phyloP scores from a whole-genome alignment of 148 eudicot genomes.

The Rhododendron simsii region DNA sequence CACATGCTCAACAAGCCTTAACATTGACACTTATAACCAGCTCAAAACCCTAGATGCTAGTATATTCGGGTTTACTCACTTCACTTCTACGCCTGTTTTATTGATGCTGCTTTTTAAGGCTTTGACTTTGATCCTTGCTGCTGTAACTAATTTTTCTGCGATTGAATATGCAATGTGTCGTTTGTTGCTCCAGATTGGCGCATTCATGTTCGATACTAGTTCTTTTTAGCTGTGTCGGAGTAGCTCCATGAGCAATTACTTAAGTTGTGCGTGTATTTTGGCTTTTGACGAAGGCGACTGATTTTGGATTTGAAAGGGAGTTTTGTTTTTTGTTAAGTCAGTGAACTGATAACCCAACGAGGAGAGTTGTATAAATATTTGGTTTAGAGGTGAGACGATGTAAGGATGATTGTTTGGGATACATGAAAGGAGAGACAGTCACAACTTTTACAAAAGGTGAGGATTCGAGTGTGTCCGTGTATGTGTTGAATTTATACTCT shows the following conservation, averaged over 20 bases:
- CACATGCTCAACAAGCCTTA: not conserved
- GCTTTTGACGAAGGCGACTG: not conserved
- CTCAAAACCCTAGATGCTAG: conserved; percentile 8
- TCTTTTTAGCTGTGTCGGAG: not conserved
- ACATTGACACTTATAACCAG: not conserved
- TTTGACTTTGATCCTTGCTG: not conserved
- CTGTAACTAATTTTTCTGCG: not conserved
- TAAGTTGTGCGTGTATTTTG: not conserved
- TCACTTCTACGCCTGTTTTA: not conserved
- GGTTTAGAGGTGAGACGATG: not conserved
- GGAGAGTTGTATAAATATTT: not conserved
- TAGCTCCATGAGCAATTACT: not conserved
- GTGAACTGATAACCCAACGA: not conserved
- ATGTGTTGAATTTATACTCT: not conserved
- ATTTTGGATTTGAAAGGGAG: not conserved
- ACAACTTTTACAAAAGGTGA: not conserved
- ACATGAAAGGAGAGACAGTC: not conserved
- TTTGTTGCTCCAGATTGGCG: not conserved
- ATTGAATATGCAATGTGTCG: not conserved
- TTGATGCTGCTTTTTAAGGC: not conserved
- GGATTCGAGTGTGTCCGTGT: no score
- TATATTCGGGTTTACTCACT: not conserved
- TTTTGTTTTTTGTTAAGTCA: not conserved
- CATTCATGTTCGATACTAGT: not conserved
- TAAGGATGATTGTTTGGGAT: not conserved